Conservation (phyloP, 1,139 yeast genomes). For the Diutina catenulata region DNA sequence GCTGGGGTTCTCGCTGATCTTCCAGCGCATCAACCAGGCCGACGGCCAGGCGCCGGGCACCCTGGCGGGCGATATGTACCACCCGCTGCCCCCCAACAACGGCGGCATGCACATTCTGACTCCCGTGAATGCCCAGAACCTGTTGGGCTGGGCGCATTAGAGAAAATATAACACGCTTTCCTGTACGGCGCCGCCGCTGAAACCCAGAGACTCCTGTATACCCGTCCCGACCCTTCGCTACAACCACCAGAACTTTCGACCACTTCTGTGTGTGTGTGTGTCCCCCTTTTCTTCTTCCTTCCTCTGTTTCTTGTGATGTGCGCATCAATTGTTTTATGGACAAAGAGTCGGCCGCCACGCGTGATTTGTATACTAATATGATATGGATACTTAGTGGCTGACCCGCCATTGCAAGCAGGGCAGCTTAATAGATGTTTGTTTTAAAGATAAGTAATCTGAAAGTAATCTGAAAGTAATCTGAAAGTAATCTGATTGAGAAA, state of each 20-base stretch:
- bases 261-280: no score
- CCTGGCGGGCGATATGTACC: conserved; percentile 5
- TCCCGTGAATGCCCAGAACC: conserved; percentile 35
- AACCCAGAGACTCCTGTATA: conserved; percentile 1
- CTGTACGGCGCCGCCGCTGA: background rate
- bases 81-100: conserved; percentile 9
- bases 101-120: conserved; percentile 25
- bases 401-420: no score
- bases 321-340: conserved; percentile 5
- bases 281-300: background rate
- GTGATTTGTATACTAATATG: no score
- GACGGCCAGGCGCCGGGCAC: conserved; percentile 4
- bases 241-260: no score
- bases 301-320: background rate
- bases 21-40: conserved; percentile 17
- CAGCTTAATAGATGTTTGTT: no score
- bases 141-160: conserved; percentile 29
- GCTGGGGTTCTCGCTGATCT: conserved; percentile 18
- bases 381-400: no score
- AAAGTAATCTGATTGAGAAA: no score
- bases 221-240: background rate
- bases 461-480: no score
- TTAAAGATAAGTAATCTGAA: no score
- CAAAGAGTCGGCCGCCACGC: no score
- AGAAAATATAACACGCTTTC: background rate